phyloP scores from a whole-genome alignment of 2,329 filamentous ascomycete genomes.

The Thyridium curvatum region DNA sequence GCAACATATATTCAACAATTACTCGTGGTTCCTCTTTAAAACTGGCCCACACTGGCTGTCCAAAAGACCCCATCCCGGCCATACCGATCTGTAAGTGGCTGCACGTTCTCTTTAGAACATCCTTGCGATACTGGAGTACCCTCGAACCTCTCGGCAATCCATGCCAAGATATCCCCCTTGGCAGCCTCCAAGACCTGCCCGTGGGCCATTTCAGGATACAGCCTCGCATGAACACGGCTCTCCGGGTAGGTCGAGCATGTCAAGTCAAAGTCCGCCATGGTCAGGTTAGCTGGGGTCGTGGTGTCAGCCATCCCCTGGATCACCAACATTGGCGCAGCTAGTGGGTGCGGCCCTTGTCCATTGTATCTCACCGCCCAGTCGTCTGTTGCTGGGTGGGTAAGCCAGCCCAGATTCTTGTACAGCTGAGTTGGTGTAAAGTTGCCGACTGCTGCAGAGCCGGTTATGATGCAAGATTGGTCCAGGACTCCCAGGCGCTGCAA shows the following conservation, averaged over 20 bases:
- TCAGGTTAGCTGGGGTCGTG: conserved; percentile 2
- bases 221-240: neutral
- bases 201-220: neutral
- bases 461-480: conserved; percentile 6
- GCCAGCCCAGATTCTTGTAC: conserved; percentile 9
- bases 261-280: neutral
- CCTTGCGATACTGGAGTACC: too few species aligned
- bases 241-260: neutral
- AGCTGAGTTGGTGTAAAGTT: conserved; percentile 6
- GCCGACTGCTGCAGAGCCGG: conserved; percentile 6
- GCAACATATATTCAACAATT: too few species aligned
- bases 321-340: conserved; percentile 14
- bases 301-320: conserved; percentile 13
- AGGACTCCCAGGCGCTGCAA: conserved; percentile 3
- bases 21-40: too few species aligned
- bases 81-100: too few species aligned
- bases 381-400: neutral
- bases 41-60: too few species aligned
- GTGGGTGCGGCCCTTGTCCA: conserved; percentile 10
- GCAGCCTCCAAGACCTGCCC: neutral
- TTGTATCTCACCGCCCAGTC: conserved; percentile 5
- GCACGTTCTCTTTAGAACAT: too few species aligned
- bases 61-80: too few species aligned
- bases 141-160: too few species aligned
- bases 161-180: too few species aligned